Evolutionary conservation across 176 grass and related monocot genomes (phyloP), one percentile per base, ranked within the genome.

Genomic region (Metroxylon sagu): DNA sequence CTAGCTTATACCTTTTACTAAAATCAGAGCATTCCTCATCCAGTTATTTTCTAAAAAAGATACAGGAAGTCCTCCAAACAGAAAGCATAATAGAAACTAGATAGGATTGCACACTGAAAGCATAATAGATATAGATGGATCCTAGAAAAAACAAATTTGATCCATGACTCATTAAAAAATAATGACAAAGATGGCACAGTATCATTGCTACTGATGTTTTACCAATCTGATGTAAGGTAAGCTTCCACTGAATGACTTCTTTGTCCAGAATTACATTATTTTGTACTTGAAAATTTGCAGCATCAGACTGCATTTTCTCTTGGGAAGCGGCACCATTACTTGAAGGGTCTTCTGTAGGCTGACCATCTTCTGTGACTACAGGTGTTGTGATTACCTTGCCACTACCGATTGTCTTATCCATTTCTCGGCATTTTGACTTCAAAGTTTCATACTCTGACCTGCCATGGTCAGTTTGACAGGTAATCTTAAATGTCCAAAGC

Each of bases 151-250:
- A 43, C 35, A 43, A 43, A 43, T 43, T 43, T 43, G 35, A 43
- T 43, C 35, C 12, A 10, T 2, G 8, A 43, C 8, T 14, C 56
- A 1, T 31, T 16, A 56, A 5, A 5, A 61, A 70, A 31, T 23
- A 50, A 1, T 26, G 68, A 52, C 15, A 67, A 39, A 54, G 29
- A 26, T 28, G 64, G 29, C 21, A 1, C 39, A 21, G 29, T 49
- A 54, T 48, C 64, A 29, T 43, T 75, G 50, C 43, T 67, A 19
- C 18, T 26, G 35, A 27, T 18, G 16, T 55, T 25, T 73, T 82
- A 97, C 93, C 93, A 80, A 97, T 97, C 79, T 97, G 93, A 79
- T 97, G 93, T 30, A 97, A 81, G 69, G 81, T 76, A 62, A 88
- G 84, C 60, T 91, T 97, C 92, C 93, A 97, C 51, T 88, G 83